These are phyloP conservation scores for Neofusicoccum parvum DNA, from an alignment of 2,329 filamentous ascomycete genomes.

Conservation along the genomic window DNA sequence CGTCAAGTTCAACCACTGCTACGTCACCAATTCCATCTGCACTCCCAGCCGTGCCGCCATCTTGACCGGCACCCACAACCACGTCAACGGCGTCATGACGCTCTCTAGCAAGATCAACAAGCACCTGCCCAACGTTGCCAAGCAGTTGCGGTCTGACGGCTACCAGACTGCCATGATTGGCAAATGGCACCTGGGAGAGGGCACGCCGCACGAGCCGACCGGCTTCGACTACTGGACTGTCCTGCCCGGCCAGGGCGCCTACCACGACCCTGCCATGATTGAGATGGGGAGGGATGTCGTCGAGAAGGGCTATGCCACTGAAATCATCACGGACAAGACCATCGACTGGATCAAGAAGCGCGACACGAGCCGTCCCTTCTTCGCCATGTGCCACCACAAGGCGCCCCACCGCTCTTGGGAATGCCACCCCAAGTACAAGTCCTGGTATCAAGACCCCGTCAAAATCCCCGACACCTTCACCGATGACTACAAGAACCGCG, in stretches of 20 bases:
- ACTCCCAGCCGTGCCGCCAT: conserved; percentile 56
- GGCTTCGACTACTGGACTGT: conserved; percentile 58
- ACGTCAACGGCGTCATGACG: conserved; percentile 57
- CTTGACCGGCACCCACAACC: conserved; percentile 55
- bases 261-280: conserved; percentile 56
- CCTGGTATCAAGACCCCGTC: conserved; percentile 52
- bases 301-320: conserved; percentile 52
- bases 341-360: conserved; percentile 45
- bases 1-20: conserved; percentile 57
- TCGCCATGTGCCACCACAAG: conserved; percentile 61
- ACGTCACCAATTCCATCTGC: conserved; percentile 58
- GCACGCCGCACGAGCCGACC: conserved; percentile 47
- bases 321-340: conserved; percentile 56
- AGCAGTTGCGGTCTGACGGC: conserved; percentile 49
- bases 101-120: conserved; percentile 55
- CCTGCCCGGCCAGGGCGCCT: conserved; percentile 55
- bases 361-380: conserved; percentile 47
- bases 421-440: conserved; percentile 51
- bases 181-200: conserved; percentile 59
- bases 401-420: conserved; percentile 59
- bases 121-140: conserved; percentile 54
- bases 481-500: conserved; percentile 59
- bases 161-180: conserved; percentile 58
- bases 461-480: conserved; percentile 54
- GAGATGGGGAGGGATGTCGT: conserved; percentile 36